phyloP scores from a whole-genome alignment of 2,329 filamentous ascomycete species.

The Ceratocystis alfenasii region DNA sequence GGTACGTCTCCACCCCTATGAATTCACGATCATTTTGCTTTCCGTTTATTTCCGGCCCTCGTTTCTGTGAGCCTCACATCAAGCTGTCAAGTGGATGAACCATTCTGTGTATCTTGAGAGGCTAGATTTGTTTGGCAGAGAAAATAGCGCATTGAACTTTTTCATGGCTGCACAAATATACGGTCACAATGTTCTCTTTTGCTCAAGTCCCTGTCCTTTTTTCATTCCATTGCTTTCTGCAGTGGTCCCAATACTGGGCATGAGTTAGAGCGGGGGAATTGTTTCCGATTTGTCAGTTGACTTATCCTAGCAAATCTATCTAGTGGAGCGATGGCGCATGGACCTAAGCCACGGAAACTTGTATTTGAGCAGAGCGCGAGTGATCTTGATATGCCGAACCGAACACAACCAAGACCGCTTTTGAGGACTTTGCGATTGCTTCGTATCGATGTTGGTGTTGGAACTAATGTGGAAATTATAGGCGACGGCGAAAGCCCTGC shows the following conservation, averaged over 20 bases:
- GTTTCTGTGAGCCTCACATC: too few relatives aligned
- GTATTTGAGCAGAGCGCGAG: too few relatives aligned
- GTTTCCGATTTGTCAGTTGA: not conserved
- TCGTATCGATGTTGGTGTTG: not conserved
- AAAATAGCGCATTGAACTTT: too few relatives aligned
- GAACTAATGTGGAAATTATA: slow-evolving; percentile 17
- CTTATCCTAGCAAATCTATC: not conserved
- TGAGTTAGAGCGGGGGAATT: not conserved
- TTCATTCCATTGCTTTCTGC: not conserved
- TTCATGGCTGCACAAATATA: too few relatives aligned
- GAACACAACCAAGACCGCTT: not conserved
- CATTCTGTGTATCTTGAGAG: too few relatives aligned
- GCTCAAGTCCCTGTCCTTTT: not conserved
- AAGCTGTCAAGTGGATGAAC: too few relatives aligned
- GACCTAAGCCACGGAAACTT: not conserved
- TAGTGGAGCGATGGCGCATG: not conserved
- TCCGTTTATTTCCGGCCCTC: too few relatives aligned
- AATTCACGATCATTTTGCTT: slow-evolving; percentile 1
- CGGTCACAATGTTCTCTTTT: too few relatives aligned
- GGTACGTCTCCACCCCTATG: slow-evolving; percentile 47
- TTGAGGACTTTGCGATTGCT: not conserved
- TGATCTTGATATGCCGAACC: not conserved
- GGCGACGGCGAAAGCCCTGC: slow-evolving; percentile 21
- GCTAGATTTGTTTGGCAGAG: too few relatives aligned
- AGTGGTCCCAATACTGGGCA: not conserved